These are phyloP conservation scores for Kwoniella dejecticola DNA, from an alignment of 768 basidiomycete species.

Conservation along the genomic window DNA sequence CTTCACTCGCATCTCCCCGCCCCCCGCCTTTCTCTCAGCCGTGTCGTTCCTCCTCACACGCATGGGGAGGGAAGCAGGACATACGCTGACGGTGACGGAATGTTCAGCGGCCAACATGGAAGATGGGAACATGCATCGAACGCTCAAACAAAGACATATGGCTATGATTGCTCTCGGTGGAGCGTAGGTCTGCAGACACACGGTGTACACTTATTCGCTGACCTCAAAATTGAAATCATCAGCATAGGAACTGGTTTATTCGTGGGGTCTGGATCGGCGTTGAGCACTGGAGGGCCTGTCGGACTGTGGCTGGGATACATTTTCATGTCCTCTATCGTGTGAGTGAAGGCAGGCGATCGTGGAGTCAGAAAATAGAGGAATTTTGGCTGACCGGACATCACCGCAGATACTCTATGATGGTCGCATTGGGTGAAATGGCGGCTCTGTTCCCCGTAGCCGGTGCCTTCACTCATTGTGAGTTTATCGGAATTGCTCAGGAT, in stretches of 20 bases:
- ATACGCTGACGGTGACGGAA: too few relatives aligned
- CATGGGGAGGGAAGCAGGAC: too few relatives aligned
- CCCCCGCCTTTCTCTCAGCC: too few relatives aligned
- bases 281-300: slow-evolving; percentile 49
- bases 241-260: slow-evolving; percentile 45
- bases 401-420: slow-evolving; percentile 52
- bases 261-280: slow-evolving; percentile 48
- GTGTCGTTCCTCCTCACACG: too few relatives aligned
- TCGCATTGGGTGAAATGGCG: slow-evolving; percentile 50
- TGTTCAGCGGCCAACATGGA: slow-evolving; percentile 17
- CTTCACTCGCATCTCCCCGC: too few relatives aligned
- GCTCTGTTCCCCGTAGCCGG: slow-evolving; percentile 54
- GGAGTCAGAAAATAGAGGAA: neutral
- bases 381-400: neutral
- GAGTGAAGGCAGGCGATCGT: slow-evolving; percentile 1
- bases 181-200: too few relatives aligned
- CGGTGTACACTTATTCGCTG: too few relatives aligned
- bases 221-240: too few relatives aligned
- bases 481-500: too few relatives aligned
- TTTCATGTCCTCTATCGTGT: slow-evolving; percentile 52
- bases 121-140: slow-evolving; percentile 48
- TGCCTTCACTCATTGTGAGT: slow-evolving; percentile 23
- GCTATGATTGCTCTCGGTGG: slow-evolving; percentile 56
- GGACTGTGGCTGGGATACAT: slow-evolving; percentile 51
- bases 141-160: slow-evolving; percentile 53